Conservation (phyloP, 352 stramenopile species). For the Phytophthora ramorum region DNA sequence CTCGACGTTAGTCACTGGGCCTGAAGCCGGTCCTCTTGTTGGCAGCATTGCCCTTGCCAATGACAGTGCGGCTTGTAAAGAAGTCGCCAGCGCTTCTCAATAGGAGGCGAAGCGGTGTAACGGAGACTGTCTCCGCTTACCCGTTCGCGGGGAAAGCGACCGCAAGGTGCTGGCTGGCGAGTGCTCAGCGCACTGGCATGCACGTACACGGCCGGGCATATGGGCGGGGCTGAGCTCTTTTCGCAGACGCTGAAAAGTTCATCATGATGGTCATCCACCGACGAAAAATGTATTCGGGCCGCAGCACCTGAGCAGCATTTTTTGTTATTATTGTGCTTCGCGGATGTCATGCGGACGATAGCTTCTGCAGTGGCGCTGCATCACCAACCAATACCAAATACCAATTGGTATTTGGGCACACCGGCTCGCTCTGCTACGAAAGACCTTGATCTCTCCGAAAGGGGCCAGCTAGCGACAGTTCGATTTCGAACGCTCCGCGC, state of each 20-base stretch:
- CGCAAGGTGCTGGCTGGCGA: slow-evolving; percentile 10
- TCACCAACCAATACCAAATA: background rate
- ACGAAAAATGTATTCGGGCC: slow-evolving; percentile 1
- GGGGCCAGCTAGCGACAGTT: slow-evolving; percentile 24
- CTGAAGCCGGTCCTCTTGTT: slow-evolving; percentile 9
- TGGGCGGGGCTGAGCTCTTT: slow-evolving; percentile 11
- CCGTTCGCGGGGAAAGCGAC: slow-evolving; percentile 12
- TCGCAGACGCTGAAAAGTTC: slow-evolving; percentile 23
- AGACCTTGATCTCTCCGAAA: slow-evolving; percentile 1
- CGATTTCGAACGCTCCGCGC: slow-evolving; percentile 11
- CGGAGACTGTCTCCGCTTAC: slow-evolving; percentile 26
- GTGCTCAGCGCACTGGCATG: slow-evolving; percentile 18
- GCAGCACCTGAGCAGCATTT: background rate
- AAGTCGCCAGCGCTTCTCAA: slow-evolving; percentile 28
- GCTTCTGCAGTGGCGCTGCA: background rate
- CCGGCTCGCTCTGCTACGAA: slow-evolving; percentile 29
- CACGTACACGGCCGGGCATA: background rate
- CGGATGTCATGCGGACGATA: background rate
- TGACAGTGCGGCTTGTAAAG: slow-evolving; percentile 8
- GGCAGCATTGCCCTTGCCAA: background rate
- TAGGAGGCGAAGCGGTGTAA: slow-evolving; percentile 31
- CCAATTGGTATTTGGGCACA: background rate
- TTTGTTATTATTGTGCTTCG: background rate
- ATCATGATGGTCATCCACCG: background rate
- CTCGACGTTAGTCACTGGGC: slow-evolving; percentile 25